Evolutionary conservation across 2,329 filamentous ascomycete species (phyloP), one percentile per base, ranked within the genome.

Genomic region (Pseudocercospora pini-densiflorae): DNA sequence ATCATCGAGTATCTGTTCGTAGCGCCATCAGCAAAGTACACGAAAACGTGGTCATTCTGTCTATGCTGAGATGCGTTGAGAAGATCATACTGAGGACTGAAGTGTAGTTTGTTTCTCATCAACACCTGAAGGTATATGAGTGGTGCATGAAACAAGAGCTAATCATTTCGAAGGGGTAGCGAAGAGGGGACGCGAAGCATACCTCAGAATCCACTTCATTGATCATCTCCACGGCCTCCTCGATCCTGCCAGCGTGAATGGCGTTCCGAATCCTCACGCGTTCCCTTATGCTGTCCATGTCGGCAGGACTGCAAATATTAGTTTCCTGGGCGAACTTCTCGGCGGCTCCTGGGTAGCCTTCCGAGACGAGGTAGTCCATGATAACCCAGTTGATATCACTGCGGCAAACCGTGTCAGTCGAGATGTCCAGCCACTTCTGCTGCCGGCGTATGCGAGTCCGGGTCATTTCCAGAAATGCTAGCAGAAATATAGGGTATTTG

Each of bases 61-160:
- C 31, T 53, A 27, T 54, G 59, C 12, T 55, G 45, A 9, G n/a
- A 49, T 33, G 24, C 9, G 3, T 29, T 57, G 55, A 47, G 60
- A 58, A 66, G 86, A 85, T 96, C 92, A 95, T 93, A 90, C 88
- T 91, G 88, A 92, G 87, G 88, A 92, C 88, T 92, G 89, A 92
- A 91, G 89, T 88, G 84, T 83, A 83, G 87, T 88, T 66, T 84
- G 85, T 90, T 89, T 88, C 87, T 98, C 94, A 96, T 96, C 95
- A 95, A 88, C 82, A 88, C 71, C 89, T 88, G 85, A 85, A 87
- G 70, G 89, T 85, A 88, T 98, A 95, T 93, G 95, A 93, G 95
- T 99, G 95, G 95, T 99, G 95, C 95, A 99, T 99, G 94, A 97
- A 89, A 94, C 86, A 91, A 86, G 87, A 85, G 92, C 85, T 97